Conservation (phyloP, 345 rosid genomes). For the Gossypium mustelinum region DNA sequence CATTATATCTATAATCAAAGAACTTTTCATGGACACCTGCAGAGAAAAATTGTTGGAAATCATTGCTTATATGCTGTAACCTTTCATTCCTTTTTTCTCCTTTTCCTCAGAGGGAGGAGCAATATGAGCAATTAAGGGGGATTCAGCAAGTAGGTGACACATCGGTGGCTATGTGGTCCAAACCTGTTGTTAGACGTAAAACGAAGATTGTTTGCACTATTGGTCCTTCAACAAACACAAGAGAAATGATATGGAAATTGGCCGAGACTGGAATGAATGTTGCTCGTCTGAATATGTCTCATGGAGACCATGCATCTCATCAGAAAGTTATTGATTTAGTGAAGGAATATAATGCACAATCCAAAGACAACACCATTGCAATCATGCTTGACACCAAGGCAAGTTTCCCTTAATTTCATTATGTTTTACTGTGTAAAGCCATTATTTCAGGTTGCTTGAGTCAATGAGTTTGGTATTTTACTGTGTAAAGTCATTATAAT, state of each 20-base stretch:
- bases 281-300: conserved; percentile 94
- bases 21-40: not conserved
- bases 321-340: conserved; percentile 95
- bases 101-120: conserved; percentile 42
- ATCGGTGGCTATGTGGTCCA: conserved; percentile 76
- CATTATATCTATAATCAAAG: not conserved
- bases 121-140: conserved; percentile 42
- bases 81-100: not conserved
- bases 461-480: not conserved
- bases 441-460: not conserved
- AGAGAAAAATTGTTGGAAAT: not conserved
- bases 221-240: conserved; percentile 89
- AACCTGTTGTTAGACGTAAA: conserved; percentile 74
- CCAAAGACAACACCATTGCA: conserved; percentile 41
- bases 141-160: conserved; percentile 57
- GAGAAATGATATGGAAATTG: conserved; percentile 98
- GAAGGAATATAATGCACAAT: conserved; percentile 87
- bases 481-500: not conserved
- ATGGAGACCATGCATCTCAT: conserved; percentile 97
- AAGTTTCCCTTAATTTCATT: conserved; percentile 23
- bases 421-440: not conserved
- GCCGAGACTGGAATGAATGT: conserved; percentile 99
- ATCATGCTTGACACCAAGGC: conserved; percentile 10
- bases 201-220: conserved; percentile 97
- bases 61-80: not conserved